A percentile compares a stretch with the other conserved stretches of the same genome.
Evolutionary conservation across 2,329 filamentous ascomycete species (phyloP).

Genomic region (Aspergillus caelatus): DNA sequence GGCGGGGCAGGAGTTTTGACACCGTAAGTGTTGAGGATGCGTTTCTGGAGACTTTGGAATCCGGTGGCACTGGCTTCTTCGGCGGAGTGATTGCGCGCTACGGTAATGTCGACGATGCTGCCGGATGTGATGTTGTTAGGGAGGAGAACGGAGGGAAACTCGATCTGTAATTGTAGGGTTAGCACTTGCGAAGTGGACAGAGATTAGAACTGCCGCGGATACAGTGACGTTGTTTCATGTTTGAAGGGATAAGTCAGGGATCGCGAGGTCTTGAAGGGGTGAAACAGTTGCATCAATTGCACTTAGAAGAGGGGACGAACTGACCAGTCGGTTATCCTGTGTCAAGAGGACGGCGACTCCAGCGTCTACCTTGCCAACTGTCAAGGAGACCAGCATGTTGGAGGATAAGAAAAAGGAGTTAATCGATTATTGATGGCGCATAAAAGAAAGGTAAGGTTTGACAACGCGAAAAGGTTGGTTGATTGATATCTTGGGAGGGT

Average conservation of each 20-base stretch:
- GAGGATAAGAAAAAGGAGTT: background rate
- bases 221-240: background rate
- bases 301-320: constrained; percentile 37
- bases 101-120: constrained; percentile 96
- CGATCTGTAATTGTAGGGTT: constrained; percentile 66
- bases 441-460: constrained; percentile 1
- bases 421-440: constrained; percentile 7
- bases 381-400: constrained; percentile 92
- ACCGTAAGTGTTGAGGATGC: constrained; percentile 86
- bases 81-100: constrained; percentile 79
- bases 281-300: constrained; percentile 9
- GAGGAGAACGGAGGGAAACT: constrained; percentile 96
- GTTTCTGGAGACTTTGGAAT: constrained; percentile 84
- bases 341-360: constrained; percentile 96
- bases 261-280: background rate
- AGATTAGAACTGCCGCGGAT: background rate
- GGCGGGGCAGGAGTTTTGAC: constrained; percentile 75
- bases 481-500: constrained; percentile 10
- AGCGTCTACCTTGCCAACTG: constrained; percentile 98
- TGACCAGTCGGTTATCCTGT: constrained; percentile 92
- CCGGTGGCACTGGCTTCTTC: constrained; percentile 73
- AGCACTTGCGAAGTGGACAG: background rate
- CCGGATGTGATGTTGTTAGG: constrained; percentile 93
- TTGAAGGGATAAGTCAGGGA: background rate
- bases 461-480: constrained; percentile 10